phyloP scores from a whole-genome alignment of 345 rosid species.

The Sapria himalayana region DNA sequence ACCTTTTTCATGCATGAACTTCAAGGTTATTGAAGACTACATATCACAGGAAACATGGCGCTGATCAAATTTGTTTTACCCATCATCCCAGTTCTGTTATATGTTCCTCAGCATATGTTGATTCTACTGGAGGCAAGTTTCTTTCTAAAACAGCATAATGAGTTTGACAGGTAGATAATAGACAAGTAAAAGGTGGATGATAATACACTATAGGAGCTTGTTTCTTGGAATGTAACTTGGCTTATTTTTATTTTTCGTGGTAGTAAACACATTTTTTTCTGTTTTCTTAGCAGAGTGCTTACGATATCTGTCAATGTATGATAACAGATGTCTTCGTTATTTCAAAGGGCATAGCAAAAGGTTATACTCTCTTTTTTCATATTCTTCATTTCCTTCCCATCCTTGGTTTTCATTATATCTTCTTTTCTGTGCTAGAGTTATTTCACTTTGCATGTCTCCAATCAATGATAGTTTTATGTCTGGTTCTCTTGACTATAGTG shows the following conservation, averaged over 20 bases:
- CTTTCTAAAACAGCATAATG: too few species aligned
- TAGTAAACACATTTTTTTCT: constrained; percentile 1
- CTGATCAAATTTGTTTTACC: constrained; percentile 83
- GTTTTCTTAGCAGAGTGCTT: constrained; percentile 42
- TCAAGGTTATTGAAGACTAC: constrained; percentile 93
- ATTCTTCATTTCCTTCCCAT: not conserved
- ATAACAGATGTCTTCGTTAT: constrained; percentile 88
- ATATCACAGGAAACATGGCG: constrained; percentile 74
- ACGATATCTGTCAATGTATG: constrained; percentile 87
- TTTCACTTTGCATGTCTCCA: constrained; percentile 95
- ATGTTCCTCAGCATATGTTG: constrained; percentile 70
- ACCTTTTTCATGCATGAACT: constrained; percentile 4
- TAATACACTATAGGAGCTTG: too few species aligned
- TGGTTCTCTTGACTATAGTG: constrained; percentile 79
- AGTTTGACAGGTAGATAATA: too few species aligned
- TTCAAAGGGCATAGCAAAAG: constrained; percentile 95
- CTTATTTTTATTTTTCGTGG: too few species aligned
- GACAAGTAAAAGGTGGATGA: too few species aligned
- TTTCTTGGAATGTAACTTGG: too few species aligned
- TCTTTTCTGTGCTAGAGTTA: constrained; percentile 36
- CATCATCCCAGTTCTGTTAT: constrained; percentile 93
- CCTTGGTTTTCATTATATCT: not conserved
- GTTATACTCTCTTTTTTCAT: constrained; percentile 11
- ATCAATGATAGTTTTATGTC: constrained; percentile 98
- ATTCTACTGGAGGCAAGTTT: constrained; percentile 53